These are phyloP conservation scores for Hygrocybe punicea DNA, from an alignment of 768 basidiomycete species.

Conservation along the genomic window DNA sequence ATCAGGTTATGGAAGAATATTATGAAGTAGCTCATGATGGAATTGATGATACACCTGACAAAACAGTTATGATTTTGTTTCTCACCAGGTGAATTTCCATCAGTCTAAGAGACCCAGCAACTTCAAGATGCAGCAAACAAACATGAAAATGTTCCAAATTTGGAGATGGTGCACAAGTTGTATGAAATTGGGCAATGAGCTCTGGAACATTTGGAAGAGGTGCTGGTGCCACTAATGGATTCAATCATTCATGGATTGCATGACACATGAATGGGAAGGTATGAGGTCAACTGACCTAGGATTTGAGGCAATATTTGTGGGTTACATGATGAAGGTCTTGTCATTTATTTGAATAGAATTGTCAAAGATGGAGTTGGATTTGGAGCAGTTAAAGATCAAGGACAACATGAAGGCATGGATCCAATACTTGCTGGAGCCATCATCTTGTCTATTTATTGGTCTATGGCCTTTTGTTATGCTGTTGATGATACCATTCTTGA, in stretches of 20 bases:
- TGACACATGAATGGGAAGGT: neutral
- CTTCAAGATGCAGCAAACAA: too few relatives aligned
- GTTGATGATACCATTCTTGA: neutral
- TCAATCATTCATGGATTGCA: neutral
- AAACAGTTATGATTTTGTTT: too few relatives aligned
- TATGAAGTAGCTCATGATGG: neutral
- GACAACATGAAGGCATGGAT: neutral
- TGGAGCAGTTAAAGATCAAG: neutral
- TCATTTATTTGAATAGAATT: neutral
- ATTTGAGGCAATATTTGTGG: neutral
- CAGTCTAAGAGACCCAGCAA: too few relatives aligned
- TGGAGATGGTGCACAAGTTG: neutral
- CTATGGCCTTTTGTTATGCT: neutral
- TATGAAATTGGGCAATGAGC: neutral
- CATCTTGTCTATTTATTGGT: neutral
- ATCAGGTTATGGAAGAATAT: too few relatives aligned
- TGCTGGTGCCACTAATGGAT: neutral
- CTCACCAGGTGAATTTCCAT: too few relatives aligned
- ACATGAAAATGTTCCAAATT: too few relatives aligned
- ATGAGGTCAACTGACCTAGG: neutral
- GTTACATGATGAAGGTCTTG: neutral
- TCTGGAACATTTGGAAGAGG: neutral
- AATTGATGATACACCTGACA: neutral
- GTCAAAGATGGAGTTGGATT: neutral
- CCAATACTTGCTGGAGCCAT: neutral